Base-by-base conservation (phyloP, 148 eudicot genomes). In the Persicaria tinctoria region DNA sequence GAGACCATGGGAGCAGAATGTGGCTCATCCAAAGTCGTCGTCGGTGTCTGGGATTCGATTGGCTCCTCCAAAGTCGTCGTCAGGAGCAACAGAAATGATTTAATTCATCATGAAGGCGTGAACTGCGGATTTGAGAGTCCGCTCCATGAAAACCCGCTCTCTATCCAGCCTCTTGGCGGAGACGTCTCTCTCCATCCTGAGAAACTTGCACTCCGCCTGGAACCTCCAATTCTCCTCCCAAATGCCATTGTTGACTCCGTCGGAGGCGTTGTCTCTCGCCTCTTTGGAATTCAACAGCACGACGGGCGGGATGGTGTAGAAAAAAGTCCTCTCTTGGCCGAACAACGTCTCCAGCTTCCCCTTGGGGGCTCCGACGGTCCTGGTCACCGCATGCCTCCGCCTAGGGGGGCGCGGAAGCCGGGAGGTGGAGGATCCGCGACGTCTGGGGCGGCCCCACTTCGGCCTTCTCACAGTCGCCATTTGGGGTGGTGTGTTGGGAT, bases 171-270 rank as follows among this genome's bases (percentile, higher is more conserved):
- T 87, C 86, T 86, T 87, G 60, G 82, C 78, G 9, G 86, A 88
- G 76, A 83, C 77, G 72, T 89, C 89, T 70, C 83, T 92, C 60
- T 95, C 96, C 84, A 81, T 82, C 74, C 98, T 85, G 82, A 94
- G 69, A 12, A 86, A 83, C 70, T 83, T 87, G 76, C 97, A 91
- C 76, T 94, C 98, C 0, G 91, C 90, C 70, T 94, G 88, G 77
- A 94, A 91, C 86, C 82, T 78, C 93, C 93, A 88, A 41, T 85
- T 84, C 77, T 88, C 90, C 80, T 83, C 88, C 54, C 49, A 86
- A 11, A 68, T 72, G 48, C 75, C 82, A 18, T 20, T 68, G 9
- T 20, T 69, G 5, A 51, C 77, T 0, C 73, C 72, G 20, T 12
- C 14, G 47, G 51, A 14, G 66, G 23, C 68, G 16, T 44, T 50